Evolutionary conservation across 2,329 filamentous ascomycete species (phyloP).

Genomic region (Neonectria faginata): DNA sequence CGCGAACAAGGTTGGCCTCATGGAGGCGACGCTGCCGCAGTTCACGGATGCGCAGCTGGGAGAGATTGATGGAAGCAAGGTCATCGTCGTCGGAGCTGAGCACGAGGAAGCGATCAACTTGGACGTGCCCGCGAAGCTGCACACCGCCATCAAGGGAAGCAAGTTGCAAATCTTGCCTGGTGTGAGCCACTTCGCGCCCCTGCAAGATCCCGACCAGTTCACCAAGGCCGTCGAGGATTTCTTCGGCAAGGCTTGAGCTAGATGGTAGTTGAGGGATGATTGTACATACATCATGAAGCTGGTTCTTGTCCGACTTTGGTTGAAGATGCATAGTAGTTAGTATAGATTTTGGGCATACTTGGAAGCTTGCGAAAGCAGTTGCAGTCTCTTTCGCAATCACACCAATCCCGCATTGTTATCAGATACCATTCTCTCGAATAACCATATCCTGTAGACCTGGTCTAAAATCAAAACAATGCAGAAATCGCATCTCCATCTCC

Average conservation of each 20-base stretch:
- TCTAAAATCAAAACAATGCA: not conserved
- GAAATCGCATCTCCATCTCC: not conserved
- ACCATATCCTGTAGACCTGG: too few relatives aligned
- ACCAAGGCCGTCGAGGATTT: conserved; percentile 48
- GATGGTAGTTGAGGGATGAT: not conserved
- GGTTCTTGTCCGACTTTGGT: not conserved
- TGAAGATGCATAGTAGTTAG: too few relatives aligned
- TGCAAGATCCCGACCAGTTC: conserved; percentile 55
- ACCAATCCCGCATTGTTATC: too few relatives aligned
- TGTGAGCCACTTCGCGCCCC: conserved; percentile 58
- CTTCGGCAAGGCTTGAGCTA: conserved; percentile 3
- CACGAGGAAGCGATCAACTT: conserved; percentile 56
- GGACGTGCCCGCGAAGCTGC: conserved; percentile 50
- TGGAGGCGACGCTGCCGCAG: conserved; percentile 53
- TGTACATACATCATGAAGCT: not conserved
- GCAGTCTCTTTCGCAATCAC: too few relatives aligned
- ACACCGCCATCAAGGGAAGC: conserved; percentile 53
- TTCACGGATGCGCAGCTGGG: conserved; percentile 46
- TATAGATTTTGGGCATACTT: not conserved
- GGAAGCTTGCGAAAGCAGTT: not conserved
- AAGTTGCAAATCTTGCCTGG: conserved; percentile 49
- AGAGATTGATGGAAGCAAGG: conserved; percentile 45
- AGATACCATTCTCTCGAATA: too few relatives aligned
- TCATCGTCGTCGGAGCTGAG: conserved; percentile 48
- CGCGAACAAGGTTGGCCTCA: conserved; percentile 50